A percentile compares a stretch with the other conserved stretches of the same genome.
Evolutionary conservation across 1,284 basidiomycete genomes (phyloP).

Genomic region (Fomitopsis pinicola): DNA sequence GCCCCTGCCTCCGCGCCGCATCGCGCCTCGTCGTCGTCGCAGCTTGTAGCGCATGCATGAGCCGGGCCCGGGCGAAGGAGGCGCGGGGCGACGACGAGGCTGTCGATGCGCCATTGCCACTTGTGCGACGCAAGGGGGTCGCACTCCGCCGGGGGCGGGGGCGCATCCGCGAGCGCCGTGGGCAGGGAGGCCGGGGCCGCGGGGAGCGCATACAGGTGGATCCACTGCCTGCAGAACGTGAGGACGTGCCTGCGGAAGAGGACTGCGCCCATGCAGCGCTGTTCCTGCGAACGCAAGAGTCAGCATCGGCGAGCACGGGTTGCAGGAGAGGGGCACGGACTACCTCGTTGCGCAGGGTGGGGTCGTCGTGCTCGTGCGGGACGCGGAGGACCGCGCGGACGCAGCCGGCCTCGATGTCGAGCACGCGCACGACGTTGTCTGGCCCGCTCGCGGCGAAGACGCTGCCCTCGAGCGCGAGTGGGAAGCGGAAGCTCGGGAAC

Average conservation of each 20-base stretch:
- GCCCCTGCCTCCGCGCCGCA: constrained; percentile 10
- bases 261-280: constrained; percentile 33
- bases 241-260: constrained; percentile 23
- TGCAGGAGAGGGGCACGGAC: constrained; percentile 5
- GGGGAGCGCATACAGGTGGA: constrained; percentile 21
- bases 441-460: constrained; percentile 17
- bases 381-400: constrained; percentile 15
- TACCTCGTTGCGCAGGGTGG: constrained; percentile 17
- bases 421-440: constrained; percentile 15
- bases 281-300: constrained; percentile 15
- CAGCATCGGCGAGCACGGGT: not conserved
- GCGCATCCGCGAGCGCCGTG: not conserved
- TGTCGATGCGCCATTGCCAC: constrained; percentile 55
- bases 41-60: not conserved
- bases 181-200: not conserved
- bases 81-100: constrained; percentile 33
- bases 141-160: not conserved
- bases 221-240: constrained; percentile 26
- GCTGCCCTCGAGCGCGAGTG: constrained; percentile 19
- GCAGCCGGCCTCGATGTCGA: constrained; percentile 16
- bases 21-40: constrained; percentile 16
- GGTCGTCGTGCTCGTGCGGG: constrained; percentile 18
- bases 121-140: constrained; percentile 41
- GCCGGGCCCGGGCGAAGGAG: constrained; percentile 8
- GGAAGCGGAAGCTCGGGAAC: constrained; percentile 17